Evolutionary conservation across 257 asterid genomes (phyloP), one percentile per base, ranked within the genome.

Genomic region (Jacaranda copaia): DNA sequence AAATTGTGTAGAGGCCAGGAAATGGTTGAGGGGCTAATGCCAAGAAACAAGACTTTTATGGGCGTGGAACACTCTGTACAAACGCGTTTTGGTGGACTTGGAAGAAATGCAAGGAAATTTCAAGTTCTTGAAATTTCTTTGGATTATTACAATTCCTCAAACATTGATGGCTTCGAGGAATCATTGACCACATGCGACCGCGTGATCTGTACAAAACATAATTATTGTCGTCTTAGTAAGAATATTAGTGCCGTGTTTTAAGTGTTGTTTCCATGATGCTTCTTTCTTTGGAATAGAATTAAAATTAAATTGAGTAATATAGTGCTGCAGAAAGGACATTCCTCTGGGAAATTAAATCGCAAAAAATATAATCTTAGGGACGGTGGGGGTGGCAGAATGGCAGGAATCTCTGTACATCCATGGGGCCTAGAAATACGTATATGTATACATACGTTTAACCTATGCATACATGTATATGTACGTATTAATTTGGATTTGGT

Each of bases 81-180:
- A 46, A 72, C 84, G 84, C 81, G 84, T 70, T 60, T 75, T 39
- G 1, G 62, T 51, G 10, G 76, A 59, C 42, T 57, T 58, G 42
- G 52, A 25, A 61, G 81, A 52, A 52, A 57, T 62, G 18, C 46
- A 36, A 35, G 25, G 67, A 69, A 74, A 66, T 68, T 59, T 45
- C 79, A 61, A 39, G 55, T 25, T 25, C 32, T 25, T 25, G 32
- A 25, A 25, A 25, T 25, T 25, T 25, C 32, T 25, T 25, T 25
- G 2, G 32, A 25, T 40, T n/a, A 56, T 39, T 25, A 77, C 46
- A 73, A 64, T 70, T 72, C 8, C 38, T 70, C 20, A 12, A 4
- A 32, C n/a, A 1, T 42, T 16, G 77, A 56, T 64, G 46, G 69
- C 53, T 84, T 81, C 73, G 68, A 81, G 88, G 85, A 71, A 84